Conservation (phyloP, 2,329 filamentous ascomycete species). For the Thelonectria rubi region DNA sequence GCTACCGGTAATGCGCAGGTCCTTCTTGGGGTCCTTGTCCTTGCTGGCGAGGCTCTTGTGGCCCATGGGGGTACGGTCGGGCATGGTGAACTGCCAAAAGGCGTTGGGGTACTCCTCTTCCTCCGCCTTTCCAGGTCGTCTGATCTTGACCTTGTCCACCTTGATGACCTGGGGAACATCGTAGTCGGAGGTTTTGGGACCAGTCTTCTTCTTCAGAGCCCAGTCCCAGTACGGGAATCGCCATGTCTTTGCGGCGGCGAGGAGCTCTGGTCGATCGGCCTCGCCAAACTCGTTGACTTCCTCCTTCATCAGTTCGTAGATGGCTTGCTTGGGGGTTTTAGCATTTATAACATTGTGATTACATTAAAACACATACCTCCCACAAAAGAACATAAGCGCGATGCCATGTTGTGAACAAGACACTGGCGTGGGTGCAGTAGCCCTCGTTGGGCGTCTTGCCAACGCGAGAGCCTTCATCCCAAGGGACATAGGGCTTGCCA, state of each 20-base stretch:
- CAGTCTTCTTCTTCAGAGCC: constrained; percentile 6
- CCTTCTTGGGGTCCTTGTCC: too few species aligned
- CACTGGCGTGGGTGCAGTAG: constrained; percentile 17
- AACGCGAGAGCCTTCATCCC: background rate
- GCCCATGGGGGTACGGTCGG: background rate
- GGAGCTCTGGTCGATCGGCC: background rate
- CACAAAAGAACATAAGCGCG: constrained; percentile 19
- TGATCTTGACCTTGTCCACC: background rate
- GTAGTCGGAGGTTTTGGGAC: background rate
- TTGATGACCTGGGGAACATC: background rate
- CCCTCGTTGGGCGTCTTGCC: background rate
- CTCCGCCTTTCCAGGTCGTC: background rate
- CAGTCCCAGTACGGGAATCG: constrained; percentile 27
- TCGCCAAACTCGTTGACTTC: background rate
- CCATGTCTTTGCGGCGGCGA: background rate
- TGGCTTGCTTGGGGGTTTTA: background rate
- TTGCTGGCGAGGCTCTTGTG: background rate
- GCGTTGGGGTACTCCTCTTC: background rate
- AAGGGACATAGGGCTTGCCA: background rate
- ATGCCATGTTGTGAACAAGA: constrained; percentile 20
- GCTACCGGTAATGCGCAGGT: background rate
- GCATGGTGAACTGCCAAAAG: constrained; percentile 2
- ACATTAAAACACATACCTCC: constrained; percentile 1
- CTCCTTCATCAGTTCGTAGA: background rate
- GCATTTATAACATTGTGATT: too few species aligned